A percentile compares a stretch with the other conserved stretches of the same genome.
Evolutionary conservation across 371 early-diverging fungal species (phyloP).

Genomic region (Mortierella sp.): DNA sequence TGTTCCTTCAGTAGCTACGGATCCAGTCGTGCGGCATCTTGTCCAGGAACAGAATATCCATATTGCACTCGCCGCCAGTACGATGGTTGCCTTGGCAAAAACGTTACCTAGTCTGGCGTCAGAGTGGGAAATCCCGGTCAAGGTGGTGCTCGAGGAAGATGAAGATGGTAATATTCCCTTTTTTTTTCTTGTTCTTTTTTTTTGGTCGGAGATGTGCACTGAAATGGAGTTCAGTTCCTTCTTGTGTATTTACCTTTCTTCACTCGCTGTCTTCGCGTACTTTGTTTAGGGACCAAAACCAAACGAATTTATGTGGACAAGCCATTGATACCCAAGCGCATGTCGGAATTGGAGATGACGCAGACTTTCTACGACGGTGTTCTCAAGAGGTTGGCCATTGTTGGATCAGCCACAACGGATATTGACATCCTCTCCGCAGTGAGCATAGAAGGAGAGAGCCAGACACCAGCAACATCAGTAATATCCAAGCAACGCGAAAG

Average conservation of each 20-base stretch:
- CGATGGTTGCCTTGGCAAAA: slow-evolving; percentile 34
- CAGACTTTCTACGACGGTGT: slow-evolving; percentile 50
- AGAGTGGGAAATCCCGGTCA: slow-evolving; percentile 55
- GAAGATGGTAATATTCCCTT: slow-evolving; percentile 17
- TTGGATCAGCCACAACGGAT: slow-evolving; percentile 27
- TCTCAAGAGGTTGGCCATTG: slow-evolving; percentile 31
- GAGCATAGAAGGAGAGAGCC: too few relatives aligned
- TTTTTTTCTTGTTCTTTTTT: too few relatives aligned
- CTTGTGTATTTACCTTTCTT: background rate
- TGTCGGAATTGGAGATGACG: slow-evolving; percentile 38
- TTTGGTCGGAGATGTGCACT: too few relatives aligned
- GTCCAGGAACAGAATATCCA: slow-evolving; percentile 36
- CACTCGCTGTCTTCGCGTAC: background rate
- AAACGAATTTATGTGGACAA: slow-evolving; percentile 50
- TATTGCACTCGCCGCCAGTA: slow-evolving; percentile 40
- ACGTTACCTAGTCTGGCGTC: slow-evolving; percentile 26
- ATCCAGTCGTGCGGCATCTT: slow-evolving; percentile 20
- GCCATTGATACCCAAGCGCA: slow-evolving; percentile 43
- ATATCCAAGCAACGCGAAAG: background rate
- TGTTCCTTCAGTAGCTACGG: slow-evolving; percentile 23
- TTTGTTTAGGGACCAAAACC: slow-evolving; percentile 23
- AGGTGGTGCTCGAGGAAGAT: slow-evolving; percentile 36
- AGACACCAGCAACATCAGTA: background rate
- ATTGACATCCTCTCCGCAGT: slow-evolving; percentile 3
- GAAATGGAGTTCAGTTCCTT: background rate